Evolutionary conservation across 179 eudicot species (phyloP), one percentile per base, ranked within the genome.

Genomic region (Silene noctiflora): DNA sequence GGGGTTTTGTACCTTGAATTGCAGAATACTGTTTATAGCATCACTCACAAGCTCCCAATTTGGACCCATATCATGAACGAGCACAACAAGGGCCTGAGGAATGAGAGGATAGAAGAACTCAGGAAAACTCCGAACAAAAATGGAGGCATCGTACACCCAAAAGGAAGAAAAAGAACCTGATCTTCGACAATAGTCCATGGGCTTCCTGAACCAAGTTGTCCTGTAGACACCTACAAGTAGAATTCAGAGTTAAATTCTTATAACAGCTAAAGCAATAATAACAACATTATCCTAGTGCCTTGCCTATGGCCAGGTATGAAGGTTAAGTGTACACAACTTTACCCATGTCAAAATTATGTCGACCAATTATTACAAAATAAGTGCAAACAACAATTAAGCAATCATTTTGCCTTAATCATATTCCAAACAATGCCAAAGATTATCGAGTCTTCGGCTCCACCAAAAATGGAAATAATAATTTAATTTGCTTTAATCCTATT

Each of bases 31-130:
- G 83, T 91, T 95, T 65, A 95, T 80, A 73, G 96, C 96, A 88
- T 95, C 97, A 84, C 97, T 91, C 55, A 95, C 88, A 77, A 95
- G 92, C 87, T 91, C 97, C 99, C 99, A 95, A 67, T 91, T 88
- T 51, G 97, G 99, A 82, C 99, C 99, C 87, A 95, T 82, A 85
- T 95, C 99, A 86, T 95, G 99, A 22, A 90, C 99, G 61, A 95
- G 93, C 69, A 95, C 99, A 78, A 95, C 91, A 87, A 93, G 97
- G 44, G 99, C 97, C 99, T 96, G 83, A 72, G 78, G 76, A 39
- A 44, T 35, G 17, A 39, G 39, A 21, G 19, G 42, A 24, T 14
- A 82, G 42, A 73, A 44, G 35, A 62, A 75, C 21, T 83, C 78
- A 87, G 78, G 56, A 21, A 73, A 83, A 20, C 39, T 16, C 73